Conservation (phyloP, 768 basidiomycete species). For the Macrolepiota albuminosa region DNA sequence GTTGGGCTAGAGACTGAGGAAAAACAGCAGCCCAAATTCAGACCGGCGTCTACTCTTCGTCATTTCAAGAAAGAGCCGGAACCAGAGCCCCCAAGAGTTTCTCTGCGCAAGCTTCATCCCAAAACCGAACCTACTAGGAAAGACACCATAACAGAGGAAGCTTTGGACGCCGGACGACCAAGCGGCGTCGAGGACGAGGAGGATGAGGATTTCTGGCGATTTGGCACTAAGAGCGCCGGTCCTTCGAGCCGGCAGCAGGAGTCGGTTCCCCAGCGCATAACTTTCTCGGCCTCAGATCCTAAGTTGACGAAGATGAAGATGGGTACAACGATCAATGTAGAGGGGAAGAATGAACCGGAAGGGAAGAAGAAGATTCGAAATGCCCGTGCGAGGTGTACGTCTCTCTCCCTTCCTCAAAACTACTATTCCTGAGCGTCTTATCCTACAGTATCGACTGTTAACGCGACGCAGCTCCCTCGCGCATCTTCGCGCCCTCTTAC, state of each 20-base stretch:
- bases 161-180: not conserved
- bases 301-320: not conserved
- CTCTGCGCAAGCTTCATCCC: not conserved
- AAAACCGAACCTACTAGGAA: not conserved
- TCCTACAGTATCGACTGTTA: not conserved
- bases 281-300: not conserved
- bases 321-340: not conserved
- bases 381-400: slow-evolving; percentile 1
- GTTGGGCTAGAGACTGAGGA: not conserved
- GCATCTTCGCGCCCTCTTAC: not conserved
- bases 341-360: not conserved
- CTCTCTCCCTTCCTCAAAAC: not conserved
- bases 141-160: not conserved
- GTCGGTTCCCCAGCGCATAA: not conserved
- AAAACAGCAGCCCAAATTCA: not conserved
- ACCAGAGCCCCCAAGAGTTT: not conserved
- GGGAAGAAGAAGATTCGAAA: not conserved
- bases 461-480: not conserved
- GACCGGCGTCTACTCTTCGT: not conserved
- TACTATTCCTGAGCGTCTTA: not conserved
- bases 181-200: not conserved
- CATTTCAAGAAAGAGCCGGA: not conserved
- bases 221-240: not conserved
- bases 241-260: not conserved
- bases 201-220: slow-evolving; percentile 9